A percentile compares a stretch with the other conserved stretches of the same genome.
These are phyloP conservation scores for Fibroporia radiculosa DNA, from an alignment of 768 basidiomycete species.

Conservation along the genomic window DNA sequence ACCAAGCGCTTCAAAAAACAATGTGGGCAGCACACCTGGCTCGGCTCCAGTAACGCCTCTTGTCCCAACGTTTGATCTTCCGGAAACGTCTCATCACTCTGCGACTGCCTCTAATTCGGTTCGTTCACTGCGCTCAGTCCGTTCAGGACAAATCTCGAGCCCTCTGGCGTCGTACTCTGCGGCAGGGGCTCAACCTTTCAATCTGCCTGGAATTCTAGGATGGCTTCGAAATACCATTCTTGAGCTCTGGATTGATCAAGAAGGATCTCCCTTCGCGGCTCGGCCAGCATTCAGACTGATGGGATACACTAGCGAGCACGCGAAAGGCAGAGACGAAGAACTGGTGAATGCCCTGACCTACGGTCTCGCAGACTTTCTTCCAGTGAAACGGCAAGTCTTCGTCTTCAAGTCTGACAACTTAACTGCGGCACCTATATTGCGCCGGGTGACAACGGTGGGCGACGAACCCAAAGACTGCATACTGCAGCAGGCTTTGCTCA, in stretches of 20 bases:
- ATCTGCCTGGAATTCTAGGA: conserved; percentile 30
- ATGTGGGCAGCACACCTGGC: not conserved
- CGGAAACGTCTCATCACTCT: not conserved
- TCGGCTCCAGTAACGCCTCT: conserved; percentile 1
- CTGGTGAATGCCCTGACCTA: conserved; percentile 28
- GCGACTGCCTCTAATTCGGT: conserved; percentile 3
- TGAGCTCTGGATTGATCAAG: conserved; percentile 75
- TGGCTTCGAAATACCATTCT: conserved; percentile 51
- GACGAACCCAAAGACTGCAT: conserved; percentile 69
- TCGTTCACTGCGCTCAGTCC: conserved; percentile 7
- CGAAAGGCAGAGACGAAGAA: conserved; percentile 5
- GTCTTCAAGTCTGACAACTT: conserved; percentile 41
- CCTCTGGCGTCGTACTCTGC: conserved; percentile 4
- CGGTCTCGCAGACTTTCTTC: conserved; percentile 59
- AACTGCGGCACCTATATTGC: conserved; percentile 59
- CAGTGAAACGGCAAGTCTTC: conserved; percentile 48
- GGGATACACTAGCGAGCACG: conserved; percentile 27
- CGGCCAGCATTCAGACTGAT: conserved; percentile 50
- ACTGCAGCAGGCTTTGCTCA: conserved; percentile 65
- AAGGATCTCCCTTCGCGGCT: conserved; percentile 67
- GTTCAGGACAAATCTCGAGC: conserved; percentile 4
- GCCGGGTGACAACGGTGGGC: conserved; percentile 58
- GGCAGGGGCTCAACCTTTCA: not conserved
- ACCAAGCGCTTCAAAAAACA: not conserved
- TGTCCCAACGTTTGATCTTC: not conserved